Evolutionary conservation across 2,329 filamentous ascomycete genomes (phyloP).

Genomic region (Trichoderma sp.): DNA sequence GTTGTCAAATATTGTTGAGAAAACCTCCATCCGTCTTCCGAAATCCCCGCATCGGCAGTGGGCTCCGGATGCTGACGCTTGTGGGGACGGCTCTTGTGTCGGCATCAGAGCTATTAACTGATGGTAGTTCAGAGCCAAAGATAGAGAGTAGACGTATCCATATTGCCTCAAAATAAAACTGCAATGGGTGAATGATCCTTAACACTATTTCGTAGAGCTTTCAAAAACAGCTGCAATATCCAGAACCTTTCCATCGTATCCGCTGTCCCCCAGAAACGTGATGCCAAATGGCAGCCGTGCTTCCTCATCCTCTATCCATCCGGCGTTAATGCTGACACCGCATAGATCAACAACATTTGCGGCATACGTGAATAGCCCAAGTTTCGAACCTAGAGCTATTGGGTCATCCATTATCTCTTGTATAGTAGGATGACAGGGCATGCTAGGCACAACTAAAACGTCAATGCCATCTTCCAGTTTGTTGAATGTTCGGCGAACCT

Average conservation of each 20-base stretch:
- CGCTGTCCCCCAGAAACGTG: background rate
- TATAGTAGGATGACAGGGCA: background rate
- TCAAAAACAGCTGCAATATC: slow-evolving; percentile 8
- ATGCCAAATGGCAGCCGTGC: slow-evolving; percentile 1
- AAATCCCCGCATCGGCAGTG: slow-evolving; percentile 1
- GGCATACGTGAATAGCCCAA: background rate
- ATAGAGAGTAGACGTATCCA: too few species aligned
- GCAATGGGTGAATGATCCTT: background rate
- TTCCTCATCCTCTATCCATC: background rate
- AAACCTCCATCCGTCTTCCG: too few species aligned
- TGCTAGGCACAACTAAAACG: slow-evolving; percentile 3
- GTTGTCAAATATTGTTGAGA: background rate
- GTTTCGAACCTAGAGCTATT: background rate
- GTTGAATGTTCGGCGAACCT: background rate
- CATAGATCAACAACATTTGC: slow-evolving; percentile 7
- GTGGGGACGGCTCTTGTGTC: background rate
- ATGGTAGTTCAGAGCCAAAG: background rate
- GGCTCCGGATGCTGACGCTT: background rate
- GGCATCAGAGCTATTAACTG: background rate
- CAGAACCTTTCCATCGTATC: background rate
- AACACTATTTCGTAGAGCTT: too few species aligned
- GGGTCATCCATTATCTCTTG: background rate
- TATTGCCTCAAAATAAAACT: background rate
- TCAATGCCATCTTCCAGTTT: slow-evolving; percentile 1
- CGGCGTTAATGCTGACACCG: slow-evolving; percentile 4